Conservation (phyloP, 2,329 filamentous ascomycete genomes). For the Cadophora malorum region DNA sequence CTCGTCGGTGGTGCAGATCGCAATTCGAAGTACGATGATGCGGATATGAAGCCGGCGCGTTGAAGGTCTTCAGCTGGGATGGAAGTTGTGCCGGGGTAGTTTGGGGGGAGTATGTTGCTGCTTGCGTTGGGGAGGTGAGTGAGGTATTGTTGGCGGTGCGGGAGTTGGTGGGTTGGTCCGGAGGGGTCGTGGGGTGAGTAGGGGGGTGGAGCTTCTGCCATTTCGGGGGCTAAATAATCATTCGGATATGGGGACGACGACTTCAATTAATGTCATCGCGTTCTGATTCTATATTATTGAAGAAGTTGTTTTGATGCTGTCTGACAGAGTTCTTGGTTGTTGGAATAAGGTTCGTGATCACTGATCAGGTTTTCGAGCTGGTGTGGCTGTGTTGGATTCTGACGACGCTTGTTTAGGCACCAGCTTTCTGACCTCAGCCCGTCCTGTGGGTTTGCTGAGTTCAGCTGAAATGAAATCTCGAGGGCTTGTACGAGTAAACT, state of each 20-base stretch:
- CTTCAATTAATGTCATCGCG: background rate
- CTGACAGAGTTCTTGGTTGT: background rate
- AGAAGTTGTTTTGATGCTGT: background rate
- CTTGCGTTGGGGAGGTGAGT: background rate
- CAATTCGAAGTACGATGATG: constrained; percentile 11
- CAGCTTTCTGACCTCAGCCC: background rate
- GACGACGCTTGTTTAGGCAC: constrained; percentile 9
- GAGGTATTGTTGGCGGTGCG: constrained; percentile 11
- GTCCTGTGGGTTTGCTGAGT: background rate
- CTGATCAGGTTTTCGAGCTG: background rate
- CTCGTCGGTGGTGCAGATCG: background rate
- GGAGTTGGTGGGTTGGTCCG: background rate
- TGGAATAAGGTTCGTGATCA: background rate
- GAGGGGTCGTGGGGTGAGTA: constrained; percentile 10
- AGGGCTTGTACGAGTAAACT: too few relatives aligned
- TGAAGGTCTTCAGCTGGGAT: constrained; percentile 5
- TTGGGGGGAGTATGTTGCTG: background rate
- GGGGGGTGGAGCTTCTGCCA: constrained; percentile 5
- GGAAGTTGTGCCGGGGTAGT: constrained; percentile 1
- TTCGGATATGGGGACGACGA: too few relatives aligned
- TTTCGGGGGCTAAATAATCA: background rate
- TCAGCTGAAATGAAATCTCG: too few relatives aligned
- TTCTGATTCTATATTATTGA: background rate
- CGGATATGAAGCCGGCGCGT: constrained; percentile 13
- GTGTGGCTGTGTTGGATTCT: constrained; percentile 3